Base-by-base conservation (phyloP, 2,329 filamentous ascomycete species). In the Graphium sp. region DNA sequence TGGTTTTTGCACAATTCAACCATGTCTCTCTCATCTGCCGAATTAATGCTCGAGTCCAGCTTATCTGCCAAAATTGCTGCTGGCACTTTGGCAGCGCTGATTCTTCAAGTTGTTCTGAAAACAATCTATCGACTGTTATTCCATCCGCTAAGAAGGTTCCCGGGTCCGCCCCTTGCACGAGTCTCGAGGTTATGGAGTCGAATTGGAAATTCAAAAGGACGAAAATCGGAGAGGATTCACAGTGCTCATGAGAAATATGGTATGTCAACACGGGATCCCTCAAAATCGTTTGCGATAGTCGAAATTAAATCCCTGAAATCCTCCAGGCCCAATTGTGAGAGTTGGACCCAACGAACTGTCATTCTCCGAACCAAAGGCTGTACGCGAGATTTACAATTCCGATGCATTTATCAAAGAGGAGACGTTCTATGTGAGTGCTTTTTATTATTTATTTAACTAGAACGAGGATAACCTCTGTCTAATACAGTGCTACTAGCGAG, bases 41-140 rank as follows among this genome's bases (percentile, higher is more conserved):
- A n/a, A n/a, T n/a, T n/a, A n/a, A n/a, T n/a, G n/a, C n/a, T n/a
- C n/a, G n/a, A n/a, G n/a, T n/a, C n/a, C n/a, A n/a, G n/a, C n/a
- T n/a, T n/a, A n/a, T n/a, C n/a, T n/a, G n/a, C n/a, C n/a, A n/a
- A n/a, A n/a, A n/a, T n/a, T n/a, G n/a, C n/a, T n/a, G n/a, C n/a
- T n/a, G n/a, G n/a, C n/a, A n/a, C n/a, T n/a, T n/a, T n/a, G n/a
- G n/a, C n/a, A n/a, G n/a, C n/a, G n/a, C n/a, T n/a, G n/a, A 26
- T 29, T 22, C 5, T 29, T 11, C 17, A 29, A 14, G 7, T 22
- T 13, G 12, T 29, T 6, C 5, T 29, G 13, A 13, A 18, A 13
- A 8, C n/a, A 15, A 6, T 29, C 4, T 35, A 33, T 23, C 30
- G 33, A 20, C n/a, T 35, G 17, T 35, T 27, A 16, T 28, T 35